Base-by-base conservation (phyloP, 129 eudicot species). In the Lactuca saligna region DNA sequence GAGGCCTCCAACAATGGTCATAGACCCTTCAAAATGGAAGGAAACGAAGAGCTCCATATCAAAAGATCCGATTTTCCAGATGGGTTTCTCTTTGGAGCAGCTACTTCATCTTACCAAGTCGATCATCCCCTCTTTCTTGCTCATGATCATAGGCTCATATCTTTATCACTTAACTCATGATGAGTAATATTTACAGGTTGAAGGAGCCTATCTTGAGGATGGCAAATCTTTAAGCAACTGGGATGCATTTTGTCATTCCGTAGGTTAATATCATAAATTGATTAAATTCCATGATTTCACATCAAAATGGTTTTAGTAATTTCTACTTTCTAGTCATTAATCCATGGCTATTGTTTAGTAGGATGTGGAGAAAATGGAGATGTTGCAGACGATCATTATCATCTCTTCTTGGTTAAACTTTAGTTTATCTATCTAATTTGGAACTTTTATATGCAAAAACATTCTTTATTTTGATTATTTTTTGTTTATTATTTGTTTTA, bases 141-240 rank as follows among this genome's bases (percentile, higher is more conserved):
- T 42, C 49, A 42, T 42, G 3, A 42, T 42, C 49, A 42, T 42
- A 9, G 13, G 3, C 7, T 42, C 49, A 42, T 42, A 9, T 3
- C 8, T 42, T 8, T 8, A 8, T 42, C 9, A 42, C 49, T 42
- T 3, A 25, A 25, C 29, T 25, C 29, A 25, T 25, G 29, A 7
- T 42, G 49, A 42, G n/a, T n/a, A n/a, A 42, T 8, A 8, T 41
- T 63, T 64, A 15, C 17, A 87, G 95, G 70, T 87, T 50, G 95
- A 84, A 88, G 95, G 95, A 42, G 95, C 86, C 25, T 65, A 34
- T 73, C 74, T 79, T 65, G 90, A 82, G 68, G 90, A 81, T 87
- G 80, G 78, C 13, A 88, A 78, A 57, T 39, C 85, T 3, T 73
- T 84, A 4, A 81, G 78, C 77, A 78, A 73, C 46, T 87, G 95